Evolutionary conservation across 139 green algal genomes (phyloP).

Genomic region (Trebouxia sp.): DNA sequence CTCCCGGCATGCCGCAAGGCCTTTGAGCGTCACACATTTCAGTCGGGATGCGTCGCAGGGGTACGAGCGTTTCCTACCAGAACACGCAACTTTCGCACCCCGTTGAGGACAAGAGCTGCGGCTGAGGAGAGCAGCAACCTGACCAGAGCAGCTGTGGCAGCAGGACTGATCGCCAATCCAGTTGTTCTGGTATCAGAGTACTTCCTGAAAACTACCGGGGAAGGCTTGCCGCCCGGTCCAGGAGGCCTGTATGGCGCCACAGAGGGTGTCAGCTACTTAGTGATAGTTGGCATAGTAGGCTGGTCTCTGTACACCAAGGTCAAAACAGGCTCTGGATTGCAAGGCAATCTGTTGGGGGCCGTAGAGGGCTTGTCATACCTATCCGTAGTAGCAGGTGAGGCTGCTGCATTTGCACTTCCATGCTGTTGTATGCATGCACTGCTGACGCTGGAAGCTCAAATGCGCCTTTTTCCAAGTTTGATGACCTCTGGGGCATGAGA

Average conservation of each 20-base stretch:
- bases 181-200: conserved; percentile 59
- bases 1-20: too few relatives aligned
- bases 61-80: not conserved
- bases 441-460: too few relatives aligned
- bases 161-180: conserved; percentile 49
- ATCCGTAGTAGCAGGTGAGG: conserved; percentile 47
- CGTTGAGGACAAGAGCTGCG: not conserved
- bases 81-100: not conserved
- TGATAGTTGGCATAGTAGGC: conserved; percentile 71
- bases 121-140: not conserved
- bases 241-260: conserved; percentile 38
- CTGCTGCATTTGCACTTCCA: conserved; percentile 34
- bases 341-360: conserved; percentile 74
- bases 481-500: too few relatives aligned
- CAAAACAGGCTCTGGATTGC: conserved; percentile 71
- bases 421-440: too few relatives aligned
- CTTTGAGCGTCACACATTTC: too few relatives aligned
- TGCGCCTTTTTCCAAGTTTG: too few relatives aligned
- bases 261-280: conserved; percentile 46
- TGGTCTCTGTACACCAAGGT: conserved; percentile 73
- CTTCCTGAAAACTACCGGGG: conserved; percentile 69
- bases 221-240: conserved; percentile 19
- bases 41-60: too few relatives aligned
- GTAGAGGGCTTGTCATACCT: conserved; percentile 72
- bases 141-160: not conserved